Conservation (phyloP, 306 rosid genomes). For the Nissolia schottii region DNA sequence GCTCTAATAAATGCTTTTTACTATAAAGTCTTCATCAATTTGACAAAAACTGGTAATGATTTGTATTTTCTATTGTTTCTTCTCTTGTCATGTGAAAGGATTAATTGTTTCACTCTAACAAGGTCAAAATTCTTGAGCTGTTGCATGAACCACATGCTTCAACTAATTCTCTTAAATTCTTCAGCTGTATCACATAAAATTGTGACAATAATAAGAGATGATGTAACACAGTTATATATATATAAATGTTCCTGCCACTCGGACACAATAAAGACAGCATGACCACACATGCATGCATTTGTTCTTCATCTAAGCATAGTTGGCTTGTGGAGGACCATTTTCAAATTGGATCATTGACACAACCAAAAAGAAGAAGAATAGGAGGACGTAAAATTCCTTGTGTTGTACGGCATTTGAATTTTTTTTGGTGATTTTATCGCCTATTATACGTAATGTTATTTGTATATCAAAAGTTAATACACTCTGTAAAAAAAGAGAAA, state of each 20-base stretch:
- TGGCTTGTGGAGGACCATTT: background rate
- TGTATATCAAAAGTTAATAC: too few species aligned
- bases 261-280: background rate
- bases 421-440: background rate
- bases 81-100: background rate
- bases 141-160: background rate
- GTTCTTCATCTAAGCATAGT: background rate
- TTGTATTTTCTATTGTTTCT: background rate
- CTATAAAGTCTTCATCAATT: background rate
- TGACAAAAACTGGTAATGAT: background rate
- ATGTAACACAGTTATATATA: background rate
- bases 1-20: constrained; percentile 48
- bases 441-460: too few species aligned
- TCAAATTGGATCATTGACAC: background rate
- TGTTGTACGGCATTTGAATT: background rate
- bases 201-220: background rate
- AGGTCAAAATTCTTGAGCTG: background rate
- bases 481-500: too few species aligned
- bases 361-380: background rate
- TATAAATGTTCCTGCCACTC: background rate
- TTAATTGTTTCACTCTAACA: background rate
- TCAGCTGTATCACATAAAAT: background rate
- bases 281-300: background rate
- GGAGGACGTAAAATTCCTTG: background rate
- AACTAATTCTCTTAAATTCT: background rate